Percentiles rank a stretch among this genome's conserved stretches.
These are phyloP conservation scores for Penicillium ucsense DNA, from an alignment of 495 filamentous ascomycete species.

Conservation along the genomic window DNA sequence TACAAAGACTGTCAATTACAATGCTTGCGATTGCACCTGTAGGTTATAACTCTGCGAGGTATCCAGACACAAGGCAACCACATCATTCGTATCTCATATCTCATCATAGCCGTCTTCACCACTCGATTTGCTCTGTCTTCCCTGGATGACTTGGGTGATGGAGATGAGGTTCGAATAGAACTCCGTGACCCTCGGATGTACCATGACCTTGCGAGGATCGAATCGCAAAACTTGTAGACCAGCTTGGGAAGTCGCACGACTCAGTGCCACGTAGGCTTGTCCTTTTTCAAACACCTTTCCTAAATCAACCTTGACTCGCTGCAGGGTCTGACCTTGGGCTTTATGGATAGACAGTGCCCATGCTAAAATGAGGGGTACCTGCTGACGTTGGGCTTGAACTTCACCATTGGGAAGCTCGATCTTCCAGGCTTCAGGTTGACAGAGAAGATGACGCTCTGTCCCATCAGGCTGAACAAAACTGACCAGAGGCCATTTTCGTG, in stretches of 20 bases:
- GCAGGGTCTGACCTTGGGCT: conserved; percentile 91
- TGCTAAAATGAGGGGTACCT: conserved; percentile 72
- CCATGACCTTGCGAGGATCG: conserved; percentile 86
- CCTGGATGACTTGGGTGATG: conserved; percentile 27
- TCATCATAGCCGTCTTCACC: conserved; percentile 17
- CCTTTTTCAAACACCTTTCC: conserved; percentile 93
- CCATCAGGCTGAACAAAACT: conserved; percentile 73
- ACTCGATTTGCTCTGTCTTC: conserved; percentile 9
- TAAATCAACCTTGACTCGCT: conserved; percentile 89
- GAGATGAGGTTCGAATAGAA: conserved; percentile 78
- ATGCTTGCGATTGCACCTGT: too few species aligned
- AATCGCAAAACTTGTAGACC: conserved; percentile 87
- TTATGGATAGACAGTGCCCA: conserved; percentile 98
- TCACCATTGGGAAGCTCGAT: conserved; percentile 94
- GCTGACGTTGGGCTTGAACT: conserved; percentile 66
- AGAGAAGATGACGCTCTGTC: conserved; percentile 65
- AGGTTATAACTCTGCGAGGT: too few species aligned
- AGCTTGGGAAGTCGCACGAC: conserved; percentile 74
- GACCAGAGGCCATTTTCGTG: conserved; percentile 66
- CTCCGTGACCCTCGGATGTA: conserved; percentile 71
- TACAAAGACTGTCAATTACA: too few species aligned
- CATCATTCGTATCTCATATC: conserved; percentile 1
- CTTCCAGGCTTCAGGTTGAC: conserved; percentile 85
- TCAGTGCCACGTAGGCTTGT: conserved; percentile 50
- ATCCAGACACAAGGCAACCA: too few species aligned